Evolutionary conservation across 2,329 filamentous ascomycete species (phyloP).

Genomic region (Hypoxylon sp.): DNA sequence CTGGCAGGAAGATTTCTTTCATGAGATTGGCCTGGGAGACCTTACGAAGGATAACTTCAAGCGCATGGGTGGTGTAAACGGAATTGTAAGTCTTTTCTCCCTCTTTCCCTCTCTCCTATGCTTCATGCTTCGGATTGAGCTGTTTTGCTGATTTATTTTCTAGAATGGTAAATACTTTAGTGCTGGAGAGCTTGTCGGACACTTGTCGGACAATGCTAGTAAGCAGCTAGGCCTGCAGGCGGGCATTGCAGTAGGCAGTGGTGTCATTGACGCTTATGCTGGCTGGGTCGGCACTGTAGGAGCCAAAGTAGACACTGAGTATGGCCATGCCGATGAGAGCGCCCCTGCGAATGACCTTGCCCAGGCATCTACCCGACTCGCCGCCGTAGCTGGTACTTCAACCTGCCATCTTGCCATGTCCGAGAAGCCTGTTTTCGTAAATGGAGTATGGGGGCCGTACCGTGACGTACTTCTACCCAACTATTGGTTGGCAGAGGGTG

Average conservation of each 20-base stretch:
- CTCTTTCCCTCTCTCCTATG: conserved; percentile 55
- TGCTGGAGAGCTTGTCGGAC: conserved; percentile 91
- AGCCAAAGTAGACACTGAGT: conserved; percentile 85
- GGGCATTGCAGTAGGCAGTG: conserved; percentile 93
- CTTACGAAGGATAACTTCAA: conserved; percentile 89
- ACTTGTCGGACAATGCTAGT: conserved; percentile 85
- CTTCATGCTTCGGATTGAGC: conserved; percentile 33
- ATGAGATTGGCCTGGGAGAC: conserved; percentile 87
- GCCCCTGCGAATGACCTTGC: conserved; percentile 86
- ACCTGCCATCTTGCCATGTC: conserved; percentile 99
- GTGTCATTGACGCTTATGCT: conserved; percentile 98
- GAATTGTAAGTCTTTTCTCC: conserved; percentile 80
- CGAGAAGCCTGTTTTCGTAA: conserved; percentile 90
- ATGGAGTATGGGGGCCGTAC: conserved; percentile 98
- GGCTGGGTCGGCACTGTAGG: conserved; percentile 99
- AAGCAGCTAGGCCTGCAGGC: conserved; percentile 85
- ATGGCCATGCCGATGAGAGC: conserved; percentile 76
- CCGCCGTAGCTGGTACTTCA: conserved; percentile 95
- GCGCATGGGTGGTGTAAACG: conserved; percentile 93
- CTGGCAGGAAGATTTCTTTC: conserved; percentile 96
- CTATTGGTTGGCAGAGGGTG: conserved; percentile 97
- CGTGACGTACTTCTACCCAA: conserved; percentile 91
- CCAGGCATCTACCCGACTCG: conserved; percentile 92
- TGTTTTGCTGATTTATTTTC: conserved; percentile 41
- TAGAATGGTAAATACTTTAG: conserved; percentile 94